Evolutionary conservation across 371 early-diverging fungal genomes (phyloP), one percentile per base, ranked within the genome.

Genomic region (Syncephalastrum sp.): DNA sequence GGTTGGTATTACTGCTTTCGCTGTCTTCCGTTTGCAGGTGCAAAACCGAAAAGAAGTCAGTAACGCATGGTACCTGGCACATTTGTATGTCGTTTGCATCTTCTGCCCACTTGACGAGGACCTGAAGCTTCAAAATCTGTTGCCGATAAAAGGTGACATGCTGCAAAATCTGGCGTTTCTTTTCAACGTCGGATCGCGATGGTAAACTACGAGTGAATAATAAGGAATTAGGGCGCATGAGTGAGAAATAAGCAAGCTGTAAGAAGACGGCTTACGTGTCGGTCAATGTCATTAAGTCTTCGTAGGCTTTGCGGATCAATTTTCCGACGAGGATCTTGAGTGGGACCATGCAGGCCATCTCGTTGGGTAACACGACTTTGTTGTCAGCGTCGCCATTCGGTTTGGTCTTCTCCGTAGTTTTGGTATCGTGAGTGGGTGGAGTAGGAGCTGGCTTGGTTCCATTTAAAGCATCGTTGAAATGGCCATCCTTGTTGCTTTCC

Each of bases 91-190:
- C 82, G 38, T 81, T 73, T 15, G 91, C 86, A 56, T 82, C 82
- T 41, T 77, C 77, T 21, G 89, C 86, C 89, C 89, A 90, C 64
- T 87, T 82, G 29, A 88, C 86, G 45, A 90, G 67, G 4, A 85
- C 87, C 29, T 85, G 68, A 13, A 89, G 59, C 60, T 87, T 86
- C 33, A 85, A 70, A 17, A 88, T 83, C 52, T 83, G 82, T 42
- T 84, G 77, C 41, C 84, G 73, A 45, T 81, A 73, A 49, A 82
- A 72, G 4, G 82, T 83, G 17, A 79, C 69, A 68, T 80, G 86
- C 14, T 82, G 76, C 21, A 87, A 67, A 27, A 84, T 80, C 14
- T 75, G 77, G 13, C 79, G 64, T 59, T 86, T 86, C 50, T 75
- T 77, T 46, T 82, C 81, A 5, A 77, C 68, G 47, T 84, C 83